Conservation (phyloP, 345 rosid species). For the Eucalyptus brandiana region DNA sequence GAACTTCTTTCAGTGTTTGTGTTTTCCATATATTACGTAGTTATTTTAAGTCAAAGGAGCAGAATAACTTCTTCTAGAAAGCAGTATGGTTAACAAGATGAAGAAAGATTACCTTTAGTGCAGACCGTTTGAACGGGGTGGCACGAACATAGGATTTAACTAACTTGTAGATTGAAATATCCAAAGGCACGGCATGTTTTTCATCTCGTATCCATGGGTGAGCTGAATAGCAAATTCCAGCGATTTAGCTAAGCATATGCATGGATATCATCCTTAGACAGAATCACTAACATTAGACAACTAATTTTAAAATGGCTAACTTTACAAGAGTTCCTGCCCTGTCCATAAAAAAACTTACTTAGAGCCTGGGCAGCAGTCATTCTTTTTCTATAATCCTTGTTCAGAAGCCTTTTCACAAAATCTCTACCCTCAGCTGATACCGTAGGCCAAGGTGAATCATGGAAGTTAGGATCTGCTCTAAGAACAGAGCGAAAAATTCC, state of each 20-base stretch:
- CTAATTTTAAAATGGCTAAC: neutral
- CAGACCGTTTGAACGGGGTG: conserved; percentile 70
- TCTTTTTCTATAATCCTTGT: conserved; percentile 95
- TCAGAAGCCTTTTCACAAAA: conserved; percentile 84
- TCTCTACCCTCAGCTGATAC: conserved; percentile 81
- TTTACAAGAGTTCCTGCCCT: neutral
- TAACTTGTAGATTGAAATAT: conserved; percentile 67
- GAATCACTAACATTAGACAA: neutral
- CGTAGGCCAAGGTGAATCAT: conserved; percentile 89
- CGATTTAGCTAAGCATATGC: neutral
- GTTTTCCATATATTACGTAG: neutral
- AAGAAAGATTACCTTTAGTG: conserved; percentile 54
- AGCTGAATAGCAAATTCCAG: conserved; percentile 30
- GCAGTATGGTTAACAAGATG: neutral
- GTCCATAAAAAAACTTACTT: conserved; percentile 27
- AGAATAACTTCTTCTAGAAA: neutral
- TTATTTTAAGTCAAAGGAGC: neutral
- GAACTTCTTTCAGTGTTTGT: neutral
- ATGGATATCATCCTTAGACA: neutral
- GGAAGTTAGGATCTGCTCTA: conserved; percentile 83
- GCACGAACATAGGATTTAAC: conserved; percentile 67
- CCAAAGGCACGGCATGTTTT: conserved; percentile 49
- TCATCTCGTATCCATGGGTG: conserved; percentile 87
- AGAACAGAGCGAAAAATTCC: conserved; percentile 94
- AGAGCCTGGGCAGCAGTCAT: conserved; percentile 96